Base-by-base conservation (phyloP, 1,284 basidiomycete species). In the Wallemia ichthyophaga region DNA sequence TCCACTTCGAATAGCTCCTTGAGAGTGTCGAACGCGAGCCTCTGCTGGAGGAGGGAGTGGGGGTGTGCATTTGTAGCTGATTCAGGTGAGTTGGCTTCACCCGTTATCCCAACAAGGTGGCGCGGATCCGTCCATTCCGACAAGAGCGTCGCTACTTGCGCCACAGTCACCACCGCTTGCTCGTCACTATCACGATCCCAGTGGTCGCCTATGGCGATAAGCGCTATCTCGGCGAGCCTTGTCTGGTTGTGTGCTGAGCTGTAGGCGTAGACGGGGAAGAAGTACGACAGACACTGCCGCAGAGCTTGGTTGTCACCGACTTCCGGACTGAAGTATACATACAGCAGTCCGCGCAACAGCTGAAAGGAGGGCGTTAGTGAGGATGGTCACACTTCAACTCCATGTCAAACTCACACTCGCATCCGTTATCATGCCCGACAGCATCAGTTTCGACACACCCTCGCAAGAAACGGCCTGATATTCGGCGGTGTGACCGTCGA, bases 251-350 rank as follows among this genome's bases (percentile, higher is more conserved):
- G 70, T 1, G 79, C 71, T 0, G 83, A 82, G 0, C 87, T 86
- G 68, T 85, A 91, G 69, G 85, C 87, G 68, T 86, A 96, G 0
- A 89, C 81, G 0, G 89, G 88, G 71, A 98, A 82, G 74, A 96
- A 96, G 71, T 96, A 96, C 21, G 87, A 82, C 25, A 98, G 73
- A 67, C 89, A 95, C 70, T 96, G 92, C 59, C 88, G 75, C 27
- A 96, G 73, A 62, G 87, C 78, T 65, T 85, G 82, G 66, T 95
- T 96, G 37, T 81, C 77, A 15, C 73, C 75, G 0, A 88, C 94
- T 61, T 85, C 81, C 1, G 87, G 85, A 0, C 84, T 85, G 64
- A 96, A 79, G 70, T 92, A 98, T 24, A 82, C 76, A 27, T 88
- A 70, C 1, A 89, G 77, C 1, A 95, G 76, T 60, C 78, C 80